phyloP scores from a whole-genome alignment of 805 yeast species.

The Lachancea kluyveri region DNA sequence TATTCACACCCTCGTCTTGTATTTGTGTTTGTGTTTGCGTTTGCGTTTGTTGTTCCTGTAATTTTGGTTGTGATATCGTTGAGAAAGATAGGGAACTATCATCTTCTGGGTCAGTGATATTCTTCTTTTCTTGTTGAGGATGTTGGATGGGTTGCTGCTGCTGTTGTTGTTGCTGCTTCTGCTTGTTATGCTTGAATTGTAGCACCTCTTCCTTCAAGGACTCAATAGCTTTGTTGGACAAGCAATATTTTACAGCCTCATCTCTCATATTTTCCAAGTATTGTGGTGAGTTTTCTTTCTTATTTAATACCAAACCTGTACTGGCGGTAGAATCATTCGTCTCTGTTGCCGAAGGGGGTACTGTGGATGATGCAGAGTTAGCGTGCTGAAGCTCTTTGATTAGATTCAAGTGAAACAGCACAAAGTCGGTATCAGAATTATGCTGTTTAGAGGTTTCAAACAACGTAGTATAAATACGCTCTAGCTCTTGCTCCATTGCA shows the following conservation, averaged over 20 bases:
- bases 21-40: no score
- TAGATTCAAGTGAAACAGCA: conserved; percentile 28
- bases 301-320: no score
- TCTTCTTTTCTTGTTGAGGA: conserved; percentile 2
- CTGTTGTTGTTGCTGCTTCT: conserved; percentile 12
- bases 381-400: conserved; percentile 30
- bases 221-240: conserved; percentile 21
- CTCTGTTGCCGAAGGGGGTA: no score
- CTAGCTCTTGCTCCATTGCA: conserved; percentile 72
- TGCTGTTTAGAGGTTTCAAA: conserved; percentile 43
- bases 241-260: conserved; percentile 19
- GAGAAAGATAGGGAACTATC: no score
- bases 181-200: conserved; percentile 28
- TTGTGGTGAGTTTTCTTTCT: conserved; percentile 6
- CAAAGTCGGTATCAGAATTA: conserved; percentile 28
- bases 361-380: conserved; percentile 10
- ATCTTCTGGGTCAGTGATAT: conserved; percentile 1
- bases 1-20: no score
- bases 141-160: conserved; percentile 1
- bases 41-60: no score
- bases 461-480: conserved; percentile 62
- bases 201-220: conserved; percentile 28
- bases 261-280: conserved; percentile 16
- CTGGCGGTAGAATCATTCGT: no score
- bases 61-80: no score